Percentiles rank a stretch among this genome's conserved stretches.
Conservation (phyloP, 768 basidiomycete genomes). For the Tubosaeta sp. region DNA sequence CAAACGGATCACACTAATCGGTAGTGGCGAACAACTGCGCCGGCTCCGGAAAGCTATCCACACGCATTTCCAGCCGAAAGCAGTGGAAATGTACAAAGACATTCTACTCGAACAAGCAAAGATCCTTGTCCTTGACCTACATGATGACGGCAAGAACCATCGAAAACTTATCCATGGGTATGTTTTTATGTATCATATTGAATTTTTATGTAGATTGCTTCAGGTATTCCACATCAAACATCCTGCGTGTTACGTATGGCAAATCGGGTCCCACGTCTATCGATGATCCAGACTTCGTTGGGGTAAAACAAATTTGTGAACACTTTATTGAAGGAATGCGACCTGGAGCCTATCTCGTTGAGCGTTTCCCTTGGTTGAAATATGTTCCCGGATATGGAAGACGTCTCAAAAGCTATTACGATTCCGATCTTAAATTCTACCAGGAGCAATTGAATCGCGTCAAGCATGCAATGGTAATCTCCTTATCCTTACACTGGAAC, state of each 20-base stretch:
- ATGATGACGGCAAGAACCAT: conserved; percentile 30
- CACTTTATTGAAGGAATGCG: conserved; percentile 29
- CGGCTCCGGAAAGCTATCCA: conserved; percentile 53
- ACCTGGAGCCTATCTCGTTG: conserved; percentile 34
- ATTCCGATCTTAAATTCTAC: conserved; percentile 49
- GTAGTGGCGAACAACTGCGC: conserved; percentile 50
- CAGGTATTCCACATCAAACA: conserved; percentile 27
- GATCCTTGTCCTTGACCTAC: conserved; percentile 24
- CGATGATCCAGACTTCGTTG: conserved; percentile 23
- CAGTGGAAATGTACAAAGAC: conserved; percentile 41
- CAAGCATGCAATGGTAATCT: conserved; percentile 39
- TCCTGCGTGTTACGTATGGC: conserved; percentile 27
- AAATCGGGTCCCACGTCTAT: conserved; percentile 13
- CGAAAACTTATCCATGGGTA: conserved; percentile 45
- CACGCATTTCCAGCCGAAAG: conserved; percentile 48
- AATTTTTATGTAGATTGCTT: neutral
- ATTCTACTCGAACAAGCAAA: conserved; percentile 36
- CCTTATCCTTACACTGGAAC: neutral
- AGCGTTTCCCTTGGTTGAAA: conserved; percentile 32
- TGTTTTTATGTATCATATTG: conserved; percentile 25
- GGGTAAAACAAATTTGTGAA: conserved; percentile 11
- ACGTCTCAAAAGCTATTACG: conserved; percentile 47
- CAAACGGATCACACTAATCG: conserved; percentile 47
- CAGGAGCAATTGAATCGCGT: conserved; percentile 44
- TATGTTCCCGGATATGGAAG: conserved; percentile 58